phyloP scores from a whole-genome alignment of 2,329 filamentous ascomycete genomes.

The Emmonsiellopsis sp. region DNA sequence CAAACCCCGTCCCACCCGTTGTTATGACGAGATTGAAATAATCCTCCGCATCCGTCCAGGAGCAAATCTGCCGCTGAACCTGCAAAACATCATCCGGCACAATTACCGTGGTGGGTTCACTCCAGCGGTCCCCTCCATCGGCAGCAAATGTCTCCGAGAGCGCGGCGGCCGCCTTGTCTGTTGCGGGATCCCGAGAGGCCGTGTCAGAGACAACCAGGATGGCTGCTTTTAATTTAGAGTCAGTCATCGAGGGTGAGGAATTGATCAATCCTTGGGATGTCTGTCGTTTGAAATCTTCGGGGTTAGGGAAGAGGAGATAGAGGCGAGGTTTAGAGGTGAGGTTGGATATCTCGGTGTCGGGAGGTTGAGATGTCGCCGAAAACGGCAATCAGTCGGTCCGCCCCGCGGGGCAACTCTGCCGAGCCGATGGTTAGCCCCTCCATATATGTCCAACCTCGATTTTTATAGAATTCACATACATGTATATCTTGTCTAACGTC shows the following conservation, averaged over 20 bases:
- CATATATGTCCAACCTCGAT: too few species aligned
- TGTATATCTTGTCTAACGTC: too few species aligned
- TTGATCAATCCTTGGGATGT: too few species aligned
- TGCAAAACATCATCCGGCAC: conserved; percentile 66
- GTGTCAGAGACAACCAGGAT: conserved; percentile 89
- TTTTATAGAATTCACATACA: too few species aligned
- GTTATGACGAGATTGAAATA: conserved; percentile 70
- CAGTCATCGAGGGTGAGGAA: conserved; percentile 17
- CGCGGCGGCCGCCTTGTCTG: conserved; percentile 62
- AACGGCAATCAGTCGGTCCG: too few species aligned
- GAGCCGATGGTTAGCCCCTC: too few species aligned
- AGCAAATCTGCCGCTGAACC: conserved; percentile 64
- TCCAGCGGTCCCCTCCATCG: conserved; percentile 64
- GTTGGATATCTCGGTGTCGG: too few species aligned
- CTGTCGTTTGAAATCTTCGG: too few species aligned
- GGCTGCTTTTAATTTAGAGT: conserved; percentile 53
- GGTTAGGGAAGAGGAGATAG: too few species aligned
- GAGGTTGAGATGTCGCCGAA: too few species aligned
- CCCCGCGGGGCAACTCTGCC: too few species aligned
- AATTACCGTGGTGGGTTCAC: conserved; percentile 59
- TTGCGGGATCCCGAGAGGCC: conserved; percentile 66
- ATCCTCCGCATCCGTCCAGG: conserved; percentile 61
- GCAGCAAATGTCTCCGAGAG: conserved; percentile 61
- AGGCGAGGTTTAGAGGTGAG: too few species aligned
- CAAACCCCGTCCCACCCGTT: conserved; percentile 90